phyloP scores from a whole-genome alignment of 106 monocot genomes.

The Acorus gramineus region DNA sequence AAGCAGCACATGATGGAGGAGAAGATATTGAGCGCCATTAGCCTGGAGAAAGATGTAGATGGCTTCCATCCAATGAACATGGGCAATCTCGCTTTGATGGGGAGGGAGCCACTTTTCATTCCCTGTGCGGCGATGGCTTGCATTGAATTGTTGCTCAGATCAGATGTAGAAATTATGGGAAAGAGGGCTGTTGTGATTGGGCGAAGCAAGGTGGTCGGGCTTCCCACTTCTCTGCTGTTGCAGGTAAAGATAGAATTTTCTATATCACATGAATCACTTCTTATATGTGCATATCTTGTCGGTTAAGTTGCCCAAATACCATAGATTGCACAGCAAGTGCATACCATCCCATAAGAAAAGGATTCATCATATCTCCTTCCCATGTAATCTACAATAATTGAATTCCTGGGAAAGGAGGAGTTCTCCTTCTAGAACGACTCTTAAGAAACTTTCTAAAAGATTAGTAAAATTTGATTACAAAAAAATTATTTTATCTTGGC shows the following conservation, averaged over 20 bases:
- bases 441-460: too few species aligned
- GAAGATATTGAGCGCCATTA: constrained; percentile 59
- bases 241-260: constrained; percentile 40
- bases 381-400: too few species aligned
- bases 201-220: constrained; percentile 78
- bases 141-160: constrained; percentile 56
- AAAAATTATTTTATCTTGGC: constrained; percentile 1
- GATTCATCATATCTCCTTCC: too few species aligned
- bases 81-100: constrained; percentile 82
- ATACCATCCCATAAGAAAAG: too few species aligned
- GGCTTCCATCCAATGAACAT: constrained; percentile 95
- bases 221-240: constrained; percentile 74
- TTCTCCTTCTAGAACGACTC: too few species aligned
- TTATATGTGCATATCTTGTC: too few species aligned
- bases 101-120: constrained; percentile 69
- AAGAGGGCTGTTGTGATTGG: constrained; percentile 74
- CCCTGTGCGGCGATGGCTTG: constrained; percentile 94
- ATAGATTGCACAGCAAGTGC: too few species aligned
- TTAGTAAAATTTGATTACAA: too few species aligned
- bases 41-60: constrained; percentile 90
- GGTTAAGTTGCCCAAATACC: too few species aligned
- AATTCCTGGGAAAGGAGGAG: too few species aligned
- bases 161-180: constrained; percentile 55
- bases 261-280: too few species aligned
- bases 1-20: constrained; percentile 85